Conservation (phyloP, 805 yeast species). For the Nakazawaea sp. region DNA sequence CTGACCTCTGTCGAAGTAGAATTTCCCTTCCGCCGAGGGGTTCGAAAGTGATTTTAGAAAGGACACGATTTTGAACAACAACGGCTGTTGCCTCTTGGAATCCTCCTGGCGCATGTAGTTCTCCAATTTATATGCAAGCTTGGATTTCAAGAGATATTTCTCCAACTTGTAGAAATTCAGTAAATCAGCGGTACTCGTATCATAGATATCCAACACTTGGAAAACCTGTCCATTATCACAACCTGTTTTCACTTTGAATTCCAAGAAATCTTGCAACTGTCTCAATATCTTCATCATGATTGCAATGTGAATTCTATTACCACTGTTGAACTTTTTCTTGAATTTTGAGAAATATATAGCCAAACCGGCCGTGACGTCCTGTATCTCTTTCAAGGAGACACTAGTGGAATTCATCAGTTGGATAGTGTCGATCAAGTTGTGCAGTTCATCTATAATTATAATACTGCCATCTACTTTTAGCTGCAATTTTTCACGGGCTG, state of each 20-base stretch:
- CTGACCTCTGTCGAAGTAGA: slow-evolving; percentile 44
- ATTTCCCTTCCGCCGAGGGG: slow-evolving; percentile 74
- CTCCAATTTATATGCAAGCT: slow-evolving; percentile 81
- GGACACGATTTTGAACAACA: slow-evolving; percentile 56
- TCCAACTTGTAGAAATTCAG: slow-evolving; percentile 65
- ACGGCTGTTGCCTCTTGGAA: slow-evolving; percentile 28
- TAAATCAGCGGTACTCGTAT: slow-evolving; percentile 57
- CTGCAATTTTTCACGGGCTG: slow-evolving; percentile 52
- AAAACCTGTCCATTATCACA: slow-evolving; percentile 49
- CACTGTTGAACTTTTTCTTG: slow-evolving; percentile 55
- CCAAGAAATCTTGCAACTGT: slow-evolving; percentile 42
- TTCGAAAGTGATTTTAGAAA: slow-evolving; percentile 62
- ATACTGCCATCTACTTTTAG: slow-evolving; percentile 57
- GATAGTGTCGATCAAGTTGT: slow-evolving; percentile 75
- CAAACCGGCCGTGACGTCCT: slow-evolving; percentile 38
- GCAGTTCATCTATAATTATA: slow-evolving; percentile 88
- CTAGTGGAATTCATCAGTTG: slow-evolving; percentile 60
- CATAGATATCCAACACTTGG: slow-evolving; percentile 43
- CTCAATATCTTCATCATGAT: slow-evolving; percentile 56
- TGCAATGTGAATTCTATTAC: slow-evolving; percentile 62
- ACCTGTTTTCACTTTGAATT: slow-evolving; percentile 19
- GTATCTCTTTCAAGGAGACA: slow-evolving; percentile 44
- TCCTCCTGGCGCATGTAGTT: slow-evolving; percentile 41
- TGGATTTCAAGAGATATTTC: slow-evolving; percentile 55
- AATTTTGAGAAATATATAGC: slow-evolving; percentile 53